A percentile compares a stretch with the other conserved stretches of the same genome.
These are phyloP conservation scores for Neurospora sp. DNA, from an alignment of 495 filamentous ascomycete species.

Conservation along the genomic window DNA sequence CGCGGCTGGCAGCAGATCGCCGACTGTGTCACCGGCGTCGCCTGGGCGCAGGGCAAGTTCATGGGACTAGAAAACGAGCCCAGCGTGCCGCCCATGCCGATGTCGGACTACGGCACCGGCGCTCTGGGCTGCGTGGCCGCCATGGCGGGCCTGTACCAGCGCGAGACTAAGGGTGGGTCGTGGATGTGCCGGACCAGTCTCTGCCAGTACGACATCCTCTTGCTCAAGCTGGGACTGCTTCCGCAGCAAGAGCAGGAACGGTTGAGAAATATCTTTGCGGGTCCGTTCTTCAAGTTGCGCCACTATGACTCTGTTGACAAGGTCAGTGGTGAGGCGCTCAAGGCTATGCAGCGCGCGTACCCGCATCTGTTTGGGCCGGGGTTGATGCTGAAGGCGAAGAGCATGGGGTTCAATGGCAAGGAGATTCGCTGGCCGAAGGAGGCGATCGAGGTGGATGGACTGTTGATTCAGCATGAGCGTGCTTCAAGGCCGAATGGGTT, in stretches of 20 bases:
- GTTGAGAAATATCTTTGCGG: slow-evolving; percentile 39
- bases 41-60: slow-evolving; percentile 63
- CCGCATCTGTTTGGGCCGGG: slow-evolving; percentile 37
- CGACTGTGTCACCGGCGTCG: slow-evolving; percentile 47
- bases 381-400: slow-evolving; percentile 37
- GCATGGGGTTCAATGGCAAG: slow-evolving; percentile 36
- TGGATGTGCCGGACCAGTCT: slow-evolving; percentile 51
- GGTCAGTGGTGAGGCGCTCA: slow-evolving; percentile 54
- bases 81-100: slow-evolving; percentile 71
- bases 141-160: slow-evolving; percentile 50
- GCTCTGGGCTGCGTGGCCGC: slow-evolving; percentile 55
- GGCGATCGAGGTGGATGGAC: slow-evolving; percentile 39
- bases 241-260: slow-evolving; percentile 44
- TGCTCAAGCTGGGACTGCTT: slow-evolving; percentile 54
- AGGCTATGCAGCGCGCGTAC: slow-evolving; percentile 44
- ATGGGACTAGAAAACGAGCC: slow-evolving; percentile 57
- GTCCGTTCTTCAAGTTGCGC: slow-evolving; percentile 50
- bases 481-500: slow-evolving; percentile 48
- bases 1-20: slow-evolving; percentile 40
- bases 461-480: slow-evolving; percentile 43
- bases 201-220: slow-evolving; percentile 57
- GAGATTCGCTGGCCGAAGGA: slow-evolving; percentile 42
- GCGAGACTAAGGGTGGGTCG: slow-evolving; percentile 52
- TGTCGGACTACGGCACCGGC: slow-evolving; percentile 71
- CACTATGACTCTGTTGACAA: slow-evolving; percentile 66